Evolutionary conservation across 495 filamentous ascomycete species (phyloP).

Genomic region (Aspergillus bertholletiae): DNA sequence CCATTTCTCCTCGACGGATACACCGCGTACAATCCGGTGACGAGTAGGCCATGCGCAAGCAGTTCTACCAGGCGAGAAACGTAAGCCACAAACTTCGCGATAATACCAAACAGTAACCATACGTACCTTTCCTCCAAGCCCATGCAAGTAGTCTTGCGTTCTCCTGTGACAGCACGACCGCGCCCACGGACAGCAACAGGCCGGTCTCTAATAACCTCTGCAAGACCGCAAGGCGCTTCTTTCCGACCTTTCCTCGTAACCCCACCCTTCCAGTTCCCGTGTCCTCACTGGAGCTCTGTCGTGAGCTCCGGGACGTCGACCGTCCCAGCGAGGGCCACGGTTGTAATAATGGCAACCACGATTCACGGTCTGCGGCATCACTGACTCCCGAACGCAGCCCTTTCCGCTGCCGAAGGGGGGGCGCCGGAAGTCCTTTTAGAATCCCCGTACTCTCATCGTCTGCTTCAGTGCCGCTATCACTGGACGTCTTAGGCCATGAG

Average conservation of each 20-base stretch:
- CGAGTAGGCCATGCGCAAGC: conserved; percentile 33
- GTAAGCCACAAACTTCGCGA: background rate
- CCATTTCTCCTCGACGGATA: conserved; percentile 42
- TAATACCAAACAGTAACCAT: background rate
- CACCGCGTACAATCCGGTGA: conserved; percentile 40
- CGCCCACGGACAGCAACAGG: conserved; percentile 44
- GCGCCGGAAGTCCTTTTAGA: conserved; percentile 76
- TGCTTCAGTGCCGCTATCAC: conserved; percentile 88
- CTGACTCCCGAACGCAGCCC: conserved; percentile 59
- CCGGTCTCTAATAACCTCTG: conserved; percentile 42
- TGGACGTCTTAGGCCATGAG: conserved; percentile 53
- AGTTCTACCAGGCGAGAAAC: conserved; percentile 41
- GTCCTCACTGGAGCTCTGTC: conserved; percentile 39
- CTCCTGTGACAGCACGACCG: conserved; percentile 30
- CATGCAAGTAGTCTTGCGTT: conserved; percentile 33
- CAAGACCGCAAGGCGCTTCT: conserved; percentile 41
- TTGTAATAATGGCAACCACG: conserved; percentile 33
- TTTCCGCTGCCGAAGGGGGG: conserved; percentile 66
- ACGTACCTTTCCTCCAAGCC: conserved; percentile 42
- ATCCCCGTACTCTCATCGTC: conserved; percentile 75
- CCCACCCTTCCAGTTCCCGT: conserved; percentile 23
- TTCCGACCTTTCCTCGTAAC: conserved; percentile 26
- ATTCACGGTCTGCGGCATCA: conserved; percentile 29
- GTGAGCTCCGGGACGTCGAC: conserved; percentile 28
- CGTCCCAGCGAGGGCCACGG: conserved; percentile 39